These are phyloP conservation scores for Eragrostis tef DNA, from an alignment of 202 grass and related monocot genomes.

Conservation along the genomic window DNA sequence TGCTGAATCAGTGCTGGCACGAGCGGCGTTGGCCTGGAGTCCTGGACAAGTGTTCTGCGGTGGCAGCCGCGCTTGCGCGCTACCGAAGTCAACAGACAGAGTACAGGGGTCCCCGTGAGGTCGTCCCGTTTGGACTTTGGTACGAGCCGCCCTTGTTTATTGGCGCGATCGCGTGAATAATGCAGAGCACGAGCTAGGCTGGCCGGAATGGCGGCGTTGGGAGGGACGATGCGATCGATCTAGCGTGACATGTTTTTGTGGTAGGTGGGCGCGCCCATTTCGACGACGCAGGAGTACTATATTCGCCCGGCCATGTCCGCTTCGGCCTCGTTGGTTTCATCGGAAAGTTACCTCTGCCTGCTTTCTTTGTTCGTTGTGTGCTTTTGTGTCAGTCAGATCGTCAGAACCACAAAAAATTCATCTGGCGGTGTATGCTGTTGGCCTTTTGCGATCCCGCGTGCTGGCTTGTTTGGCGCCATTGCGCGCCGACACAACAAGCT, in stretches of 20 bases:
- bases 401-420: background rate
- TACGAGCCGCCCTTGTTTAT: too few relatives aligned
- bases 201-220: background rate
- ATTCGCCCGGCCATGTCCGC: background rate
- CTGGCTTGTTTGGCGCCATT: background rate
- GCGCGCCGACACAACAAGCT: background rate
- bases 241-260: background rate
- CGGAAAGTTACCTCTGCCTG: background rate
- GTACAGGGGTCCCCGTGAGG: background rate
- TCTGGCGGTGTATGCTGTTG: slow-evolving; percentile 9
- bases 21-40: background rate
- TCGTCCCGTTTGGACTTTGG: background rate
- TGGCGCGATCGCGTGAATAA: too few relatives aligned
- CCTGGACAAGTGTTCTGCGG: background rate
- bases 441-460: slow-evolving; percentile 23
- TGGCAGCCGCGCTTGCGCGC: too few relatives aligned
- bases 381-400: slow-evolving; percentile 17
- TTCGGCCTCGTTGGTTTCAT: background rate
- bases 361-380: background rate
- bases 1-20: background rate
- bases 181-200: slow-evolving; percentile 1
- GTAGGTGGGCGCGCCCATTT: slow-evolving; percentile 15
- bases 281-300: background rate
- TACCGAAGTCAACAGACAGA: background rate
- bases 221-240: background rate